Evolutionary conservation across 495 filamentous ascomycete species (phyloP).

Genomic region (Penicillium arizonense): DNA sequence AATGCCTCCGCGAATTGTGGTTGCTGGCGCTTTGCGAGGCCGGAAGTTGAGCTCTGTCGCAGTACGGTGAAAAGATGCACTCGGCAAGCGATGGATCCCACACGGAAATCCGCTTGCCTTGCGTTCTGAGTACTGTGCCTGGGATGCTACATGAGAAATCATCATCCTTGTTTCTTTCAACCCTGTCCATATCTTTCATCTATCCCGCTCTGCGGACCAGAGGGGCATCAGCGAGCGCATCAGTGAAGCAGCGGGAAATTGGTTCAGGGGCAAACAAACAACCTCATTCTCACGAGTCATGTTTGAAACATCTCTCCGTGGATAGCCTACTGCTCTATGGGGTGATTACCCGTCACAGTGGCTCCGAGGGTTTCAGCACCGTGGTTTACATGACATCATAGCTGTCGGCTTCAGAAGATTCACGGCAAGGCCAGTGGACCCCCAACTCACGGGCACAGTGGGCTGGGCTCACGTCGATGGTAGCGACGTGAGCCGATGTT

Average conservation of each 20-base stretch:
- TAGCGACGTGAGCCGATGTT: not conserved
- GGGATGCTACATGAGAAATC: conserved; percentile 27
- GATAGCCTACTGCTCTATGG: conserved; percentile 15
- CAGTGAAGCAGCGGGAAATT: conserved; percentile 47
- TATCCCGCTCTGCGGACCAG: conserved; percentile 25
- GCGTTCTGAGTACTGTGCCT: conserved; percentile 37
- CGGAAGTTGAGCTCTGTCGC: conserved; percentile 47
- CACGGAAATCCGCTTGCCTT: conserved; percentile 19
- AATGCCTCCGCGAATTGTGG: conserved; percentile 25
- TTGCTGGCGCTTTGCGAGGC: conserved; percentile 37
- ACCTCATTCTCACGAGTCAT: not conserved
- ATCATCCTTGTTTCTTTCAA: conserved; percentile 21
- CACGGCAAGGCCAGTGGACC: no score
- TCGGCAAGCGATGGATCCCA: conserved; percentile 15
- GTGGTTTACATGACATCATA: not conserved
- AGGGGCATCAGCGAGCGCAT: conserved; percentile 61
- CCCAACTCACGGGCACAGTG: conserved; percentile 6
- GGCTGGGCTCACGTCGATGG: conserved; percentile 4
- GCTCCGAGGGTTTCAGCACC: not conserved
- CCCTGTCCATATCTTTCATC: conserved; percentile 18
- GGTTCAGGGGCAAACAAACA: conserved; percentile 4
- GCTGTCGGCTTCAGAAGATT: not conserved
- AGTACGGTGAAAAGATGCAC: conserved; percentile 35
- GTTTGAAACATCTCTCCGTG: not conserved
- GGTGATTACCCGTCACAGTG: conserved; percentile 24